These are phyloP conservation scores for Neoboletus magnificus DNA, from an alignment of 768 basidiomycete species.

Conservation along the genomic window DNA sequence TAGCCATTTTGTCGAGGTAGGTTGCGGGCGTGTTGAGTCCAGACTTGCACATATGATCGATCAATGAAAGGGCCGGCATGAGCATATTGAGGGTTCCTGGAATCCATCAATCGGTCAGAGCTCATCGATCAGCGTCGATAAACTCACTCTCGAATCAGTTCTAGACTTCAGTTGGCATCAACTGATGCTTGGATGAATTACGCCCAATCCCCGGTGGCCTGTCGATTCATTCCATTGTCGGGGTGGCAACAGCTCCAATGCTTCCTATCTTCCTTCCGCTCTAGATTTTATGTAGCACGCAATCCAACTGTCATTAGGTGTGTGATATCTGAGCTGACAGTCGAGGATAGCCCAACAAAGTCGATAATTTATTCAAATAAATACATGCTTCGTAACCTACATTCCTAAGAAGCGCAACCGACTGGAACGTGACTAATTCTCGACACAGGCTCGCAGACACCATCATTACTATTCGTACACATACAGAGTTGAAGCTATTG, in stretches of 20 bases:
- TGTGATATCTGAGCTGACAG: not conserved
- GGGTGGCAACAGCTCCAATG: not conserved
- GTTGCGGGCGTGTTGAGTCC: constrained; percentile 1
- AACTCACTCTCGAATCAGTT: constrained; percentile 5
- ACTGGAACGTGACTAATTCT: not conserved
- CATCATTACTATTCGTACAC: constrained; percentile 19
- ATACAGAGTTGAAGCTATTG: not conserved
- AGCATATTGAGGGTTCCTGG: constrained; percentile 9
- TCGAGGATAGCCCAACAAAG: not conserved
- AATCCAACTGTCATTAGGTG: not conserved
- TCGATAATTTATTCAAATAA: not conserved
- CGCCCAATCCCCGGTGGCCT: not conserved
- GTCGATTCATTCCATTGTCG: not conserved
- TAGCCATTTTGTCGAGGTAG: not conserved
- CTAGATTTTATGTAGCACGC: not conserved
- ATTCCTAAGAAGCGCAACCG: not conserved
- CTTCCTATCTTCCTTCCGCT: not conserved
- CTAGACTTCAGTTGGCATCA: constrained; percentile 1
- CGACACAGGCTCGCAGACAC: not conserved
- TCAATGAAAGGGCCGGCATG: constrained; percentile 1
- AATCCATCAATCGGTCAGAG: not conserved
- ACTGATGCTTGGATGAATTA: not conserved
- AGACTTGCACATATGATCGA: constrained; percentile 7
- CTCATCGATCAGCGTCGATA: not conserved
- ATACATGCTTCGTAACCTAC: constrained; percentile 3